Evolutionary conservation across 306 rosid species (phyloP), one percentile per base, ranked within the genome.

Genomic region (Fagus sylvatica): DNA sequence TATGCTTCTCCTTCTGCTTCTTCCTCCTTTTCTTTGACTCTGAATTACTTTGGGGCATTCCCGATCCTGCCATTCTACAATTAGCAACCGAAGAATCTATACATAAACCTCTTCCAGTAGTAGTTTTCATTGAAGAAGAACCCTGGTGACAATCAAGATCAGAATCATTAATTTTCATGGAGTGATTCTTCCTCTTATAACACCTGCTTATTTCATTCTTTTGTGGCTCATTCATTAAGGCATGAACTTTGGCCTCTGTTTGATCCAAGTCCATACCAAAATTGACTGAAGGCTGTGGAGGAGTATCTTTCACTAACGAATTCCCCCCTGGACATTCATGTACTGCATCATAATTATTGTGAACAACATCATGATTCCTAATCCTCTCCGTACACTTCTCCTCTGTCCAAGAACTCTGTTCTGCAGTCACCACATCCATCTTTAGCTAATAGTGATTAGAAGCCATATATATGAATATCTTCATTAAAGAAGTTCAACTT

Each of bases 21-120:
- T 74, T 87, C 69, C 56, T 67, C 57, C 11, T 57, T 16, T 42
- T 71, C 53, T 75, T 70, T 67, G 76, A 70, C 42, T 22, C 80
- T 34, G 53, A 68, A 75, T 59, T 32, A 12, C 30, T 71, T 12
- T 30, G 77, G 72, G 73, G 66, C 17, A 39, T 59, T 69, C 74
- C 90, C 13, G 65, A 60, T 75, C 17, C 74, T 37, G 1, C 41
- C 69, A 70, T 76, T 60, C 28, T 15, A 55, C 48, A 13, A 56
- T 10, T 11, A 4, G 42, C 32, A 60, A 15, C 17, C 40, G 17
- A 32, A 40, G 64, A 67, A 39, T 49, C 69, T 37, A 48, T 57
- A 64, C 49, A 70, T 28, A 76, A 48, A 43, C 78, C 43, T 30
- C 78, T 75, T 15, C 33, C 9, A 57, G 83, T n/a, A 51, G 36